phyloP scores from a whole-genome alignment of 192 early-diverging fungal genomes.

The Linnemannia exigua region DNA sequence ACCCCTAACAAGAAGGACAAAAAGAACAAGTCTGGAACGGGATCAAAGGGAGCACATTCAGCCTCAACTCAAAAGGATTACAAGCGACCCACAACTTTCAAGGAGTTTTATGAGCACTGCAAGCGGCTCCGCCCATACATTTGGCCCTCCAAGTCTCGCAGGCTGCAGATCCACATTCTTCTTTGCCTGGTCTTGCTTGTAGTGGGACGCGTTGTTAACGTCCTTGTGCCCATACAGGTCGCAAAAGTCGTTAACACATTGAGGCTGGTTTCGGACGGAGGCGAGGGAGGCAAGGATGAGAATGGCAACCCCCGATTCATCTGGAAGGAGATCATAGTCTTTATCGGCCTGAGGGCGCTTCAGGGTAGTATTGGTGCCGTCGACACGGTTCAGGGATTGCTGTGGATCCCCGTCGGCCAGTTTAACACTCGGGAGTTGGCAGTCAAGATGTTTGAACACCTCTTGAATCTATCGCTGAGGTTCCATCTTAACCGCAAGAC shows the following conservation, averaged over 20 bases:
- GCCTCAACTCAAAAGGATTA: slow-evolving; percentile 38
- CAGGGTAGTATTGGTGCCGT: slow-evolving; percentile 73
- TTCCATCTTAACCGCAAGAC: slow-evolving; percentile 97
- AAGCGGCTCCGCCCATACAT: slow-evolving; percentile 75
- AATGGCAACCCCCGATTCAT: slow-evolving; percentile 53
- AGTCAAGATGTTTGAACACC: slow-evolving; percentile 90
- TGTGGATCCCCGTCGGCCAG: slow-evolving; percentile 93
- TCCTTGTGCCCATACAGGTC: slow-evolving; percentile 86
- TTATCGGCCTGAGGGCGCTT: slow-evolving; percentile 51
- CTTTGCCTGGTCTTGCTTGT: slow-evolving; percentile 75
- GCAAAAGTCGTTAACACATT: slow-evolving; percentile 82
- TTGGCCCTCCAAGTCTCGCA: slow-evolving; percentile 76
- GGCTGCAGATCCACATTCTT: slow-evolving; percentile 77
- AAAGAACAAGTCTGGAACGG: slow-evolving; percentile 3
- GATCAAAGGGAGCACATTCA: background rate
- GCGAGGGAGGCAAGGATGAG: slow-evolving; percentile 38
- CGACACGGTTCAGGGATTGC: slow-evolving; percentile 79
- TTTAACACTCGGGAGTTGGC: slow-evolving; percentile 72
- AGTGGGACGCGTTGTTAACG: slow-evolving; percentile 80
- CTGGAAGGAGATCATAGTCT: slow-evolving; percentile 58
- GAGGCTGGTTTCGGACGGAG: slow-evolving; percentile 53
- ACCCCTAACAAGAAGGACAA: slow-evolving; percentile 22
- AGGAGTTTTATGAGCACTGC: slow-evolving; percentile 44
- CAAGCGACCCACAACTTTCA: slow-evolving; percentile 47
- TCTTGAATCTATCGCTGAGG: slow-evolving; percentile 85